Evolutionary conservation across 208 protist species (phyloP).

Genomic region (Leishmania amazonensis): DNA sequence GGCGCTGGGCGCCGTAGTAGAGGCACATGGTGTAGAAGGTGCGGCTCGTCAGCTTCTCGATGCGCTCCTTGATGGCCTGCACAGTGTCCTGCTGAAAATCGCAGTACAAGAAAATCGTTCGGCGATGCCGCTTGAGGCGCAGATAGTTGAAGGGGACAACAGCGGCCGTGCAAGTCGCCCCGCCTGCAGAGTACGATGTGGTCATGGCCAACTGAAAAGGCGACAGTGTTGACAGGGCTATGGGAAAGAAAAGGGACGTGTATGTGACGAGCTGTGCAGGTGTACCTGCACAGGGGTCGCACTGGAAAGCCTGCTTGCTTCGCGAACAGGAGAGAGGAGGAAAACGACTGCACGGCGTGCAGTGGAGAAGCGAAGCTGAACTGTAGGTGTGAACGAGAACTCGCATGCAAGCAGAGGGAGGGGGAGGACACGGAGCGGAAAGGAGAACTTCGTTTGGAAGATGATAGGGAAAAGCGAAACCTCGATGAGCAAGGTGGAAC

Average conservation of each 20-base stretch:
- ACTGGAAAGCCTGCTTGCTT: background rate
- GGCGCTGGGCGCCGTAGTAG: slow-evolving; percentile 73
- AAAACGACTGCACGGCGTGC: background rate
- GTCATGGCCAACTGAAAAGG: slow-evolving; percentile 7
- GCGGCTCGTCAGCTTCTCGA: slow-evolving; percentile 83
- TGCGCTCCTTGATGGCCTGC: slow-evolving; percentile 89
- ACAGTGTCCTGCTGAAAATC: slow-evolving; percentile 91
- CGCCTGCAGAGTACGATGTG: slow-evolving; percentile 20
- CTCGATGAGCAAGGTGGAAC: background rate
- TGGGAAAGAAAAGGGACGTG: background rate
- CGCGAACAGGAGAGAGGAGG: background rate
- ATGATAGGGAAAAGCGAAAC: too few species aligned
- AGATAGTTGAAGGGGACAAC: slow-evolving; percentile 75
- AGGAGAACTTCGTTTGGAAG: background rate
- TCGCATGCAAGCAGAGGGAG: background rate
- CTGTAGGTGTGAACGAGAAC: background rate
- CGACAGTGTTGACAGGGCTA: background rate
- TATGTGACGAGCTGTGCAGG: background rate
- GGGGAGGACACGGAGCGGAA: background rate
- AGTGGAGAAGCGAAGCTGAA: background rate
- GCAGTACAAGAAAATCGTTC: slow-evolving; percentile 89
- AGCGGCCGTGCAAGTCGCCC: slow-evolving; percentile 6
- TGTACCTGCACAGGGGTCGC: background rate
- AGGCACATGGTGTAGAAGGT: slow-evolving; percentile 81
- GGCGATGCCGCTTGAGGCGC: slow-evolving; percentile 74